phyloP scores from a whole-genome alignment of 2,329 filamentous ascomycete species.

The Apiospora rasikravindrae region DNA sequence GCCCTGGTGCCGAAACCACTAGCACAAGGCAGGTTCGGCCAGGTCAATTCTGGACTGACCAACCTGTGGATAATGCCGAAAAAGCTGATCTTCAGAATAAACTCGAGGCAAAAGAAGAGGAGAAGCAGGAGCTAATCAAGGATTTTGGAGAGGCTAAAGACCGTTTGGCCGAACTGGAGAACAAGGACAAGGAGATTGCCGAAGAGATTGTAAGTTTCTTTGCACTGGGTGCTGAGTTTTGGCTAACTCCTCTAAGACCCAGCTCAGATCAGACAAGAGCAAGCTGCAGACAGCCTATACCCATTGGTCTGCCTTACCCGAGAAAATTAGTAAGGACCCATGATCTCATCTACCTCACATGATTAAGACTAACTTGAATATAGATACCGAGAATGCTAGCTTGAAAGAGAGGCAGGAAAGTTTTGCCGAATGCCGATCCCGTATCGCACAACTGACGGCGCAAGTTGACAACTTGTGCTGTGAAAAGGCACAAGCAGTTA shows the following conservation, averaged over 20 bases:
- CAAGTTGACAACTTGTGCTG: slow-evolving; percentile 61
- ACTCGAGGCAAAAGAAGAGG: slow-evolving; percentile 48
- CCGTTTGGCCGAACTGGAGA: slow-evolving; percentile 44
- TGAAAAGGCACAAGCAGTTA: slow-evolving; percentile 58
- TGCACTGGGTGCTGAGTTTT: neutral
- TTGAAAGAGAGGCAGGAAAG: slow-evolving; percentile 39
- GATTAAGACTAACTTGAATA: neutral
- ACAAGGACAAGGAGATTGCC: slow-evolving; percentile 50
- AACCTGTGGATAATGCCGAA: slow-evolving; percentile 71
- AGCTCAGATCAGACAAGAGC: slow-evolving; percentile 66
- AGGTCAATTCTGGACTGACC: slow-evolving; percentile 77
- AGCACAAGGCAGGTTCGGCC: slow-evolving; percentile 63
- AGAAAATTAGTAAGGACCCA: slow-evolving; percentile 67
- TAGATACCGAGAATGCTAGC: slow-evolving; percentile 36
- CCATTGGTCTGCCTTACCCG: slow-evolving; percentile 70
- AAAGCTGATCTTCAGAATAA: slow-evolving; percentile 65
- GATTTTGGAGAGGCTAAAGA: slow-evolving; percentile 42
- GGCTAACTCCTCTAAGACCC: slow-evolving; percentile 18
- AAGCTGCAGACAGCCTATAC: slow-evolving; percentile 69
- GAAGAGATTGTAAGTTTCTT: slow-evolving; percentile 48
- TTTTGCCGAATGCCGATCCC: slow-evolving; percentile 42
- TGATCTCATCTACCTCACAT: neutral
- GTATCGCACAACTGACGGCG: slow-evolving; percentile 56
- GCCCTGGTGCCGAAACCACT: slow-evolving; percentile 73
- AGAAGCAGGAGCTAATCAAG: slow-evolving; percentile 42